phyloP scores from a whole-genome alignment of 1,284 basidiomycete genomes.

The Ganoderma multipileum region DNA sequence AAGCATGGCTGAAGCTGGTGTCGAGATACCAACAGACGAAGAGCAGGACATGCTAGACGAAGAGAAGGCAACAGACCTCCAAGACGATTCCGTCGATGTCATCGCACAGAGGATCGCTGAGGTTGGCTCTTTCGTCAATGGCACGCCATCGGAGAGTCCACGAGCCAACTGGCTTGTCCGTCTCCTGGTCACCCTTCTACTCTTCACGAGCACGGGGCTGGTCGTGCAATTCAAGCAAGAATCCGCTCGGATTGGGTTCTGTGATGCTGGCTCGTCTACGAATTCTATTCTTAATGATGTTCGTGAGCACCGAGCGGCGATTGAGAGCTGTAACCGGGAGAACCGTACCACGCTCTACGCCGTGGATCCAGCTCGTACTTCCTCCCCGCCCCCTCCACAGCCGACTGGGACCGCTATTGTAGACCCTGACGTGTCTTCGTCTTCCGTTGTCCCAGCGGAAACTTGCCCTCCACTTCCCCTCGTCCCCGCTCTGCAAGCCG shows the following conservation, averaged over 20 bases:
- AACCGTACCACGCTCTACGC: conserved; percentile 53
- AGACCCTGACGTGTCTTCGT: conserved; percentile 7
- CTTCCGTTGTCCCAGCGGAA: conserved; percentile 36
- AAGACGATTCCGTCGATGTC: conserved; percentile 40
- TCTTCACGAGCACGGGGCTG: conserved; percentile 48
- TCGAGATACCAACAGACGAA: conserved; percentile 9
- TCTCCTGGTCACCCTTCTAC: conserved; percentile 46
- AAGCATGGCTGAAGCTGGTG: conserved; percentile 15
- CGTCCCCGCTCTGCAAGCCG: conserved; percentile 66
- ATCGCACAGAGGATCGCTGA: conserved; percentile 48
- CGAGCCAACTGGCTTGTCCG: conserved; percentile 39
- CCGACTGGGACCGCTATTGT: conserved; percentile 25
- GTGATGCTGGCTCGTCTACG: conserved; percentile 70
- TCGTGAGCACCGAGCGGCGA: conserved; percentile 51
- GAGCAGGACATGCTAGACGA: conserved; percentile 25
- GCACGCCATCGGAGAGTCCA: not conserved
- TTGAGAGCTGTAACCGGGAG: conserved; percentile 66
- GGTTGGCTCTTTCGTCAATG: conserved; percentile 35
- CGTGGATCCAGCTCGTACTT: conserved; percentile 39
- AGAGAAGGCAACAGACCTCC: conserved; percentile 32
- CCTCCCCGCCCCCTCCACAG: conserved; percentile 27
- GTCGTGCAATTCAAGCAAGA: conserved; percentile 66
- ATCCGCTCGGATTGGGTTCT: conserved; percentile 83
- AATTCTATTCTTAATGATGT: conserved; percentile 66
- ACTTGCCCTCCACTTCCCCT: conserved; percentile 61